Percentiles rank a stretch among this genome's conserved stretches.
Evolutionary conservation across 2,329 filamentous ascomycete genomes (phyloP).

Genomic region (Claviceps lovelessii): DNA sequence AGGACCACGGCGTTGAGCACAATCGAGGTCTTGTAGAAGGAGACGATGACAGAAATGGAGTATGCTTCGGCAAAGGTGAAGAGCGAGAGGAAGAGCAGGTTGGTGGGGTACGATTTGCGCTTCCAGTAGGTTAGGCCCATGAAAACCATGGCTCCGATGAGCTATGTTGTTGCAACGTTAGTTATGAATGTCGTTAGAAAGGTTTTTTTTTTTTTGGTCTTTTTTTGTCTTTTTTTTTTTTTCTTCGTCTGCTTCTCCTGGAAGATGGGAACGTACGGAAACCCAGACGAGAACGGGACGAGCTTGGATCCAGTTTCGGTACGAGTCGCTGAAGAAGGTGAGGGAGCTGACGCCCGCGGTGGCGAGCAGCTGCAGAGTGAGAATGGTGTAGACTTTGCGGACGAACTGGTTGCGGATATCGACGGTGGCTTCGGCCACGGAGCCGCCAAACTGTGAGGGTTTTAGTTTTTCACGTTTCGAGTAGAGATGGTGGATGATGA

Average conservation of each 20-base stretch:
- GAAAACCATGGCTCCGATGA: constrained; percentile 71
- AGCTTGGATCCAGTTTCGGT: constrained; percentile 75
- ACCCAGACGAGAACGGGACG: constrained; percentile 75
- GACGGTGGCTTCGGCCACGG: constrained; percentile 82
- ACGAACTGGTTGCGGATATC: constrained; percentile 96
- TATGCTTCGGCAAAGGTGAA: constrained; percentile 93
- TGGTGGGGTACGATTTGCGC: constrained; percentile 86
- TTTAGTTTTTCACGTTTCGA: neutral
- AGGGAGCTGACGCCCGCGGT: constrained; percentile 69
- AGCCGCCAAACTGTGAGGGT: constrained; percentile 62
- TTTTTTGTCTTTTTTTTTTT: neutral
- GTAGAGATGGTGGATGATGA: neutral
- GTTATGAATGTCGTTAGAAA: neutral
- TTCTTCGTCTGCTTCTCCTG: neutral
- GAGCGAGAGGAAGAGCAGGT: constrained; percentile 77
- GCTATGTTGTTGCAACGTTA: constrained; percentile 20
- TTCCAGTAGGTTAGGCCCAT: constrained; percentile 90
- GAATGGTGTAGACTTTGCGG: constrained; percentile 93
- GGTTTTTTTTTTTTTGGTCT: neutral
- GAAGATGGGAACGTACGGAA: constrained; percentile 39
- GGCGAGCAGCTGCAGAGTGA: constrained; percentile 83
- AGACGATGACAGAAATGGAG: constrained; percentile 80
- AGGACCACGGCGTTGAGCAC: constrained; percentile 84
- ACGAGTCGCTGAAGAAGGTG: constrained; percentile 69
- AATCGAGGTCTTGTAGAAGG: constrained; percentile 70